Evolutionary conservation across 1,284 basidiomycete genomes (phyloP), one percentile per base, ranked within the genome.

Genomic region (Laetiporus sulphureus): DNA sequence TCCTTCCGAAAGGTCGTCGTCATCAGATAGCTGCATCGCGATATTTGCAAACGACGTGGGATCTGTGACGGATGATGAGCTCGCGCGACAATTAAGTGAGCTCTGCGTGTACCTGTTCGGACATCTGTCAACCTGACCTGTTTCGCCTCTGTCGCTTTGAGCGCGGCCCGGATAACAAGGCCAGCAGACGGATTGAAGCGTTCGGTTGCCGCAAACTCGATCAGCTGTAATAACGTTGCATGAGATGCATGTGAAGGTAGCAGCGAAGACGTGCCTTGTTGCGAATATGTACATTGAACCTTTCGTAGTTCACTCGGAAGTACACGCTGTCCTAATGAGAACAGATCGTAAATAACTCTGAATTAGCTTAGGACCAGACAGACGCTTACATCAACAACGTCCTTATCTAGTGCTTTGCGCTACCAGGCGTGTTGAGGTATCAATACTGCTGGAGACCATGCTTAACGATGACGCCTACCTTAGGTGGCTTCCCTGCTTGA

Each of bases 241-340:
- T 13, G 15, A 12, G 13, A 16, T 24, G 15, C 13, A 20, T 18
- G 15, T 19, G 24, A 30, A 16, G 23, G 8, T 39, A 2, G 10
- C 8, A 34, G 7, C 10, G 13, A 25, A 32, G 11, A 55, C 73
- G 27, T 52, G 89, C 90, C 61, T 85, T 74, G 62, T 96, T 94
- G 25, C 95, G 84, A 37, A 97, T 80, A 53, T 91, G 83, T 24
- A 93, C 71, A 52, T 90, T 83, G 64, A 94, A 95, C 51, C 81
- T 85, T 52, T 94, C 86, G 56, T 83, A 87, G 63, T 96, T 93
- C 41, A 97, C 75, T 34, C 86, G 79, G 58, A 93, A 86, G 63
- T 84, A 84, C 18, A 85, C 73, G 3, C 69, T 68, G 16, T 83
- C 76, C 89, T 92, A 46, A 2, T 27, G n/a, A 45, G 36, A 42